Evolutionary conservation across 257 asterid genomes (phyloP).

Genomic region (Eucommia ulmoides): DNA sequence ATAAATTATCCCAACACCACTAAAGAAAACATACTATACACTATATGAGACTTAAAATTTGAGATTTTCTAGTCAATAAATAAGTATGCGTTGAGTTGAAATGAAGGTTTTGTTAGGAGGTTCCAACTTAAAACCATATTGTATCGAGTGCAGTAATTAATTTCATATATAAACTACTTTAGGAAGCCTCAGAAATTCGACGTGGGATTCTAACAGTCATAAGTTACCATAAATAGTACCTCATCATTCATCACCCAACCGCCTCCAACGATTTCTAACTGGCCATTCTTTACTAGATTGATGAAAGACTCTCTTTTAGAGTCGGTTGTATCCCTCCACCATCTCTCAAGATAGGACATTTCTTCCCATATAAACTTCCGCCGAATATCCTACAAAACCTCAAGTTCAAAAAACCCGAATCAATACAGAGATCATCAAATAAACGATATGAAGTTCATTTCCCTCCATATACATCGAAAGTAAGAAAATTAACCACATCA

Average conservation of each 20-base stretch:
- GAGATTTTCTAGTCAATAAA: too few relatives aligned
- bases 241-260: slow-evolving; percentile 99
- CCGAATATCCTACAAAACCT: slow-evolving; percentile 47
- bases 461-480: too few relatives aligned
- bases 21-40: too few relatives aligned
- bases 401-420: slow-evolving; percentile 12
- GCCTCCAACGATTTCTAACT: slow-evolving; percentile 96
- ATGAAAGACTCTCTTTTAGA: slow-evolving; percentile 53
- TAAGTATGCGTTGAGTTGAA: too few relatives aligned
- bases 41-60: too few relatives aligned
- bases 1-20: too few relatives aligned
- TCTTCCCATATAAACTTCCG: slow-evolving; percentile 99
- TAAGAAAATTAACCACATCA: too few relatives aligned
- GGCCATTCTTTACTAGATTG: slow-evolving; percentile 77
- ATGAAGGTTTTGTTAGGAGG: neutral
- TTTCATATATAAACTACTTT: too few relatives aligned
- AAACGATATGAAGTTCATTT: neutral
- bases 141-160: too few relatives aligned
- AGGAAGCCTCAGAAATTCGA: too few relatives aligned
- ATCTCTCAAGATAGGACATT: slow-evolving; percentile 95
- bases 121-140: too few relatives aligned
- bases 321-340: slow-evolving; percentile 96
- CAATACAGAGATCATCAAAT: neutral
- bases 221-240: slow-evolving; percentile 31
- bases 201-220: too few relatives aligned